Conservation (phyloP, 2,329 filamentous ascomycete species). For the Pseudogymnoascus sp. region DNA sequence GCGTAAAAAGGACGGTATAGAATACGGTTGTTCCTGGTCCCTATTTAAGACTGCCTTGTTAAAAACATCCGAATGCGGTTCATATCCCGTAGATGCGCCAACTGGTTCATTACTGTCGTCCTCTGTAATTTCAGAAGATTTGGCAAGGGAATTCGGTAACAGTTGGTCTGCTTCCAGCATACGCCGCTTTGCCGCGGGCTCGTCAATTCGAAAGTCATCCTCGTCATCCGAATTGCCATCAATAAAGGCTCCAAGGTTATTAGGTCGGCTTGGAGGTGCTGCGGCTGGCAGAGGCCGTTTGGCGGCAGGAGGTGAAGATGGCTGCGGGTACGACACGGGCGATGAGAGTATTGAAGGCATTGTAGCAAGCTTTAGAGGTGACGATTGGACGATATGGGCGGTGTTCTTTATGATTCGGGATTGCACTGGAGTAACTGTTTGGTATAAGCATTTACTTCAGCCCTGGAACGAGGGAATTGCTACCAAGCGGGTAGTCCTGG, state of each 20-base stretch:
- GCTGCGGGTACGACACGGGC: constrained; percentile 36
- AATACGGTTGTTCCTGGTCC: neutral
- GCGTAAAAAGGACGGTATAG: neutral
- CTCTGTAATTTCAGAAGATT: neutral
- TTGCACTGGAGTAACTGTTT: constrained; percentile 21
- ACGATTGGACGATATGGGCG: constrained; percentile 26
- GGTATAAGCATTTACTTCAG: neutral
- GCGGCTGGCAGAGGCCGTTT: constrained; percentile 29
- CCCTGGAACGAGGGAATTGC: neutral
- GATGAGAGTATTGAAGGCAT: constrained; percentile 53
- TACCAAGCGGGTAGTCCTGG: constrained; percentile 30
- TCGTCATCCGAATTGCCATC: constrained; percentile 32
- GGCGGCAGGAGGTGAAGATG: constrained; percentile 21
- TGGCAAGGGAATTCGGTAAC: neutral
- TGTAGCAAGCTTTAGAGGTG: constrained; percentile 27
- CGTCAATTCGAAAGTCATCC: constrained; percentile 16
- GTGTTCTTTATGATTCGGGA: constrained; percentile 10
- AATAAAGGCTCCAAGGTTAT: constrained; percentile 33
- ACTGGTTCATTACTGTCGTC: neutral
- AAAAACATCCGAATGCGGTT: neutral
- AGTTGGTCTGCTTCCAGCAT: constrained; percentile 30
- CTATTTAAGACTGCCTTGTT: neutral
- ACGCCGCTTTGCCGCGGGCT: constrained; percentile 35
- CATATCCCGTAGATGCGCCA: neutral
- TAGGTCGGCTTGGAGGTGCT: constrained; percentile 29